Percentiles rank a stretch among this genome's conserved stretches.
Evolutionary conservation across 2,329 filamentous ascomycete species (phyloP).

Genomic region (Pseudogymnoascus verrucosus): DNA sequence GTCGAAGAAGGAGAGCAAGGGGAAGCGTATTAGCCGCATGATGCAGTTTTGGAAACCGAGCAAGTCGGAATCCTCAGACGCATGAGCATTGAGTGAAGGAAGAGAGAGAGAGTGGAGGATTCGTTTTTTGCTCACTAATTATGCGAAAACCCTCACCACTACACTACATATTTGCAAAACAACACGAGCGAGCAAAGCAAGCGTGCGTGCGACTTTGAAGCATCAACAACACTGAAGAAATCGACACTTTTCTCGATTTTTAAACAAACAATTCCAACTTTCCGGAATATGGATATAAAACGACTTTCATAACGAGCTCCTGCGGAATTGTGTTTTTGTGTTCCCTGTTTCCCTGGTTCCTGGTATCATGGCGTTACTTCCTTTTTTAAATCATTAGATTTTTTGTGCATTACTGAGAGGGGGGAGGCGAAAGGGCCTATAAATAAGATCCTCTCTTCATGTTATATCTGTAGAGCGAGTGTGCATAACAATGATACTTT

Average conservation of each 20-base stretch:
- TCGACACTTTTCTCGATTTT: background rate
- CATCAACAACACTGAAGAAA: background rate
- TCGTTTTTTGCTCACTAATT: conserved; percentile 8
- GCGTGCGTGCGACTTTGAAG: conserved; percentile 1
- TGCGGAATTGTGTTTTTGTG: background rate
- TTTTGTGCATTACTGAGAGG: background rate
- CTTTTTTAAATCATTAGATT: background rate
- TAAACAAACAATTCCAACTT: conserved; percentile 3
- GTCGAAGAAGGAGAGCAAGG: conserved; percentile 56
- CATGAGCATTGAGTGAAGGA: background rate
- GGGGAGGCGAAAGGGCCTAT: background rate
- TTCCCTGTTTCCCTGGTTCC: background rate
- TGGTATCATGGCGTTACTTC: background rate
- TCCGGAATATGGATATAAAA: conserved; percentile 7
- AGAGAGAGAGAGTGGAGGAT: background rate
- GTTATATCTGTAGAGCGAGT: conserved; percentile 7
- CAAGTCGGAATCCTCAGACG: background rate
- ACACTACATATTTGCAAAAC: conserved; percentile 3
- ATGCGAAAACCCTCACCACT: background rate
- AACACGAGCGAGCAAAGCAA: conserved; percentile 5
- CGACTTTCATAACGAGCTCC: conserved; percentile 7
- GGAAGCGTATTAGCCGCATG: conserved; percentile 63
- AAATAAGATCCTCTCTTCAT: conserved; percentile 8
- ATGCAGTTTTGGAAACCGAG: conserved; percentile 66
- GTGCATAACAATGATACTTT: conserved; percentile 8